Percentiles rank a stretch among this genome's conserved stretches.
Evolutionary conservation across 2,329 filamentous ascomycete species (phyloP).

Genomic region (Didymella glomerata): DNA sequence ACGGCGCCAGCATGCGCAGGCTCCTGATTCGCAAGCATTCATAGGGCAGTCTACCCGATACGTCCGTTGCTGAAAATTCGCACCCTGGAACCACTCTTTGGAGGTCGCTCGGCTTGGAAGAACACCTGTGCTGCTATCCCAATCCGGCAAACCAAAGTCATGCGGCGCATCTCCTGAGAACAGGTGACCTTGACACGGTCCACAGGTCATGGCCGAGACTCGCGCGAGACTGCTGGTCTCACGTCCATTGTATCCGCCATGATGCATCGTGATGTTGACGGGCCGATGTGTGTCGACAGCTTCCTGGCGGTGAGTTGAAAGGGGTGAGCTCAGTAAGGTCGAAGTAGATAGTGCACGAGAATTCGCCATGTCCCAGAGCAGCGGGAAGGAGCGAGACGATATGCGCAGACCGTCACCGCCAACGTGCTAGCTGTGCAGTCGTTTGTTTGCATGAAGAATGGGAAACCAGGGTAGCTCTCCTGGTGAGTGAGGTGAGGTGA

Average conservation of each 20-base stretch:
- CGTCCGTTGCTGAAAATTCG: slow-evolving; percentile 22
- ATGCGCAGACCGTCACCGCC: not conserved
- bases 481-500: too few relatives aligned
- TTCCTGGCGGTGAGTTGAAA: slow-evolving; percentile 1
- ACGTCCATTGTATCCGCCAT: slow-evolving; percentile 12
- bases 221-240: slow-evolving; percentile 14
- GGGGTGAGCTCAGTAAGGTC: not conserved
- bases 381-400: not conserved
- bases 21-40: slow-evolving; percentile 14
- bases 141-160: slow-evolving; percentile 18
- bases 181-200: slow-evolving; percentile 22
- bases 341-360: not conserved
- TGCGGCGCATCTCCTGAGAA: slow-evolving; percentile 16
- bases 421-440: not conserved
- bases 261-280: slow-evolving; percentile 22
- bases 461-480: too few relatives aligned
- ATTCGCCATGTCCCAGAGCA: not conserved
- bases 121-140: slow-evolving; percentile 12
- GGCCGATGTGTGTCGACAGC: slow-evolving; percentile 8
- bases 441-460: not conserved
- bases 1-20: slow-evolving; percentile 18
- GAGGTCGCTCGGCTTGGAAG: slow-evolving; percentile 7
- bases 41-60: slow-evolving; percentile 15
- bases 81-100: slow-evolving; percentile 23
- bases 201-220: slow-evolving; percentile 30